Evolutionary conservation across 768 basidiomycete species (phyloP), one percentile per base, ranked within the genome.

Genomic region (Dendrothele bispora): DNA sequence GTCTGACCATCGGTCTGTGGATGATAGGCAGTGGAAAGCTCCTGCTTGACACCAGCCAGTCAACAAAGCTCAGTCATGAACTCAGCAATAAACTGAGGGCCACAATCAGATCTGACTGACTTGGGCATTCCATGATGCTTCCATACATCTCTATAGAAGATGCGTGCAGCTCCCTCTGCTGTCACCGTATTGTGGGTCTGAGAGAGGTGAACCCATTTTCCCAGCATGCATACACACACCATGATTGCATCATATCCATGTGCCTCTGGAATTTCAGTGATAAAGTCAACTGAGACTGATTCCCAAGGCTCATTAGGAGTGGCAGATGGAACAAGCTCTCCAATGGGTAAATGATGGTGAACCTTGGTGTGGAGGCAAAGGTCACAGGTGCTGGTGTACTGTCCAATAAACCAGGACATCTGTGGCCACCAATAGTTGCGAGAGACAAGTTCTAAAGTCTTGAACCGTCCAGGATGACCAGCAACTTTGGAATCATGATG

Each of bases 261-360:
- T 0, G 61, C 59, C 3, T 50, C 38, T 0, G 71, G 74, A 0
- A 76, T 56, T 10, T 63, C 51, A 1, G 47, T 52, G 41, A 75
- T 68, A 34, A 68, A 59, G 43, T 79, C 72, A 37, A 67, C 61
- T 0, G 65, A 62, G 3, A 74, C 62, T 5, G 59, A 57, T 3
- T 58, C 15, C 70, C 73, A 77, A 14, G 25, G 47, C 0, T 29
- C 39, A 5, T 43, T 29, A 7, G 63, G 61, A n/a, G 54, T 47
- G 12, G 36, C 34, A 24, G 29, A 39, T 18, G 54, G 54, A 28
- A 40, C 37, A n/a, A 55, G 52, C 24, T 43, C 22, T 5, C 51
- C 54, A 30, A 27, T 21, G 10, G 51, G 54, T 5, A 29, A 15
- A 12, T 29, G 26, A 25, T 4, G 43, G 20, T n/a, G 42, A 7